Base-by-base conservation (phyloP, 129 eudicot species). In the Logfia minima region DNA sequence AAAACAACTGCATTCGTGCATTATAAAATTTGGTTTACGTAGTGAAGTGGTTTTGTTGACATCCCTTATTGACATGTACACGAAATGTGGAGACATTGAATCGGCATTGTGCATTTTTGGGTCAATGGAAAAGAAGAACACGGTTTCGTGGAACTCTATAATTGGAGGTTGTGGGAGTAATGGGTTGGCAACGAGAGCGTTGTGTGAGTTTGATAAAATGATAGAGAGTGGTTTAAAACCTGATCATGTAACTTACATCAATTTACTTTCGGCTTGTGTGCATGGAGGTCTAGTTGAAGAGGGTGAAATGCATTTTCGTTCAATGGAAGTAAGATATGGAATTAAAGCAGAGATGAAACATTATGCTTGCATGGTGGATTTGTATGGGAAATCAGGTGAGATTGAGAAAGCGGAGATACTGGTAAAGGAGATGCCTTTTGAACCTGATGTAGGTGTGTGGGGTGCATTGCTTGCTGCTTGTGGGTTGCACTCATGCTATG, bases 301-400 rank as follows among this genome's bases (percentile, higher is more conserved):
- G 75, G 98, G 96, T 1, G 96, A 92, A 83, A 55, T 6, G 21
- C 71, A 85, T 28, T 92, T 92, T 76, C 16, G 2, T 29, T 80
- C 73, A 34, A 92, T 92, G 94, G 81, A 23, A 37, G 71, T 13
- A 29, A 82, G 68, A 74, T 88, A 88, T 22, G 89, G 90, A 14
- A 37, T 93, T n/a, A 11, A 74, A 67, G 71, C 89, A 53, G 87
- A 82, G 66, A 80, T 79, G 88, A 90, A 93, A 82, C 98, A 93
- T 58, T 92, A 92, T 78, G 81, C 90, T 76, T 92, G 96, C 74
- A 90, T 92, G 96, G 98, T 93, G 84, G 95, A 93, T 77, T 80
- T 93, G 5, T 90, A 88, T 72, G 98, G 98, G 37, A 87, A 83
- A 71, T 88, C 95, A 10, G 96, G 98, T n/a, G 74, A 82, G 83